Percentiles rank a stretch among this genome's conserved stretches.
Evolutionary conservation across 768 basidiomycete genomes (phyloP).

Genomic region (Naganishia friedmannii): DNA sequence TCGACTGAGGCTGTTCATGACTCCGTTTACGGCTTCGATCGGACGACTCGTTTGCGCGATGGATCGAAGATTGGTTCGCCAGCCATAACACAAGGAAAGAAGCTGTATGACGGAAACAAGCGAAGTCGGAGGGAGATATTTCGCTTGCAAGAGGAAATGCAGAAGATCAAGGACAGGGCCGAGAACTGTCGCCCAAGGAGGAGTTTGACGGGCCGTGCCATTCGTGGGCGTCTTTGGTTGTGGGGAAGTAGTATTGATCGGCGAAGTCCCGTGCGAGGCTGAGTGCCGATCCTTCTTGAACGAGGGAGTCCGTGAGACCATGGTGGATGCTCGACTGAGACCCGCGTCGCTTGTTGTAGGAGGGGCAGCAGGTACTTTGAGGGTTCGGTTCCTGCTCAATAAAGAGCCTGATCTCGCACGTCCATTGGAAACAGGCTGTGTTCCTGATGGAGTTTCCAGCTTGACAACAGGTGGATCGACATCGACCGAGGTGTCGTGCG

Average conservation of each 20-base stretch:
- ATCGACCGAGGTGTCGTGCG: background rate
- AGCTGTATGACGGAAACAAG: constrained; percentile 26
- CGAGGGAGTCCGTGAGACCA: background rate
- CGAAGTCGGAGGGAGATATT: constrained; percentile 22
- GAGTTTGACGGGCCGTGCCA: constrained; percentile 1
- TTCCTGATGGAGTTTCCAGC: background rate
- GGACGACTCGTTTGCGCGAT: background rate
- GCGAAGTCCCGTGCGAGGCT: constrained; percentile 3
- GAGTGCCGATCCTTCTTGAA: background rate
- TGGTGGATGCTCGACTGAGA: background rate
- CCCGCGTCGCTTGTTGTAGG: constrained; percentile 11
- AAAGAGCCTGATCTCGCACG: constrained; percentile 14
- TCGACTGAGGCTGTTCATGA: constrained; percentile 18
- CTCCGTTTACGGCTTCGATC: background rate
- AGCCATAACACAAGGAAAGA: constrained; percentile 23
- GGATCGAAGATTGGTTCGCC: constrained; percentile 12
- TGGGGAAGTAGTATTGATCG: background rate
- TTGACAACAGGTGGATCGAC: constrained; percentile 1
- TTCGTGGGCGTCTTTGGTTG: background rate
- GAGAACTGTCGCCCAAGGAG: constrained; percentile 21
- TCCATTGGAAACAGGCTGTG: background rate
- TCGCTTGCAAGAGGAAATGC: constrained; percentile 22
- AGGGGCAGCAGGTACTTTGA: constrained; percentile 16
- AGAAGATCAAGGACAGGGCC: constrained; percentile 20
- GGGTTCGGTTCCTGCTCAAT: constrained; percentile 7